Percentiles rank a stretch among this genome's conserved stretches.
Evolutionary conservation across 768 basidiomycete species (phyloP).

Genomic region (Pleurotus tuoliensis): DNA sequence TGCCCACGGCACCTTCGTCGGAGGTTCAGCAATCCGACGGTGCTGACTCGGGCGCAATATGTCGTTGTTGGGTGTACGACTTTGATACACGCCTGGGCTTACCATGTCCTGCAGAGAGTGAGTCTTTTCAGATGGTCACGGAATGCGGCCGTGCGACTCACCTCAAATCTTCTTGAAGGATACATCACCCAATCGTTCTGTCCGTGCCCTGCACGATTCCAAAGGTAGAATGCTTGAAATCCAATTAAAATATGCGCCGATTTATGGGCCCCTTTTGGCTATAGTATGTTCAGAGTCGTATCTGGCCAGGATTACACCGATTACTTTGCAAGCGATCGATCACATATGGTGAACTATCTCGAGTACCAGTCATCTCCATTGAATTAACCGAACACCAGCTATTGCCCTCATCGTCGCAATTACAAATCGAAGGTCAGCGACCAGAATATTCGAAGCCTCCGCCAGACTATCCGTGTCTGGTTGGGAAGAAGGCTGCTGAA

Average conservation of each 20-base stretch:
- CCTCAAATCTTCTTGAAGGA: slow-evolving; percentile 22
- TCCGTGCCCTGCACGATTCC: slow-evolving; percentile 30
- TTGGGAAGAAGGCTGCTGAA: slow-evolving; percentile 37
- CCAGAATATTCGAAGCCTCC: slow-evolving; percentile 38
- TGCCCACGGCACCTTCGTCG: slow-evolving; percentile 15
- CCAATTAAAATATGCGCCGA: background rate
- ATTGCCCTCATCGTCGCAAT: too few relatives aligned
- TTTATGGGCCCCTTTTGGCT: background rate
- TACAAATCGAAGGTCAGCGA: background rate
- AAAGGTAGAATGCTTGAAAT: slow-evolving; percentile 33
- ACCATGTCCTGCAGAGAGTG: slow-evolving; percentile 52
- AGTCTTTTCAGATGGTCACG: slow-evolving; percentile 10
- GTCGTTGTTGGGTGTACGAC: slow-evolving; percentile 61
- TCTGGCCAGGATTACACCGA: slow-evolving; percentile 46
- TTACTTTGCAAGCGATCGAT: slow-evolving; percentile 70
- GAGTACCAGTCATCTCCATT: too few relatives aligned
- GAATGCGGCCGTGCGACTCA: background rate
- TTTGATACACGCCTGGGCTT: slow-evolving; percentile 51
- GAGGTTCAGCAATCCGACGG: background rate
- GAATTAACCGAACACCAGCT: too few relatives aligned
- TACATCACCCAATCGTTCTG: slow-evolving; percentile 46
- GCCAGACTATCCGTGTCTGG: slow-evolving; percentile 46
- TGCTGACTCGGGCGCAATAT: too few relatives aligned
- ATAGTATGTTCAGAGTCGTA: slow-evolving; percentile 63
- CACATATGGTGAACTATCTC: slow-evolving; percentile 52